These are phyloP conservation scores for Strombidium stylifer DNA, from an alignment of 73 alveolate species.

Conservation along the genomic window DNA sequence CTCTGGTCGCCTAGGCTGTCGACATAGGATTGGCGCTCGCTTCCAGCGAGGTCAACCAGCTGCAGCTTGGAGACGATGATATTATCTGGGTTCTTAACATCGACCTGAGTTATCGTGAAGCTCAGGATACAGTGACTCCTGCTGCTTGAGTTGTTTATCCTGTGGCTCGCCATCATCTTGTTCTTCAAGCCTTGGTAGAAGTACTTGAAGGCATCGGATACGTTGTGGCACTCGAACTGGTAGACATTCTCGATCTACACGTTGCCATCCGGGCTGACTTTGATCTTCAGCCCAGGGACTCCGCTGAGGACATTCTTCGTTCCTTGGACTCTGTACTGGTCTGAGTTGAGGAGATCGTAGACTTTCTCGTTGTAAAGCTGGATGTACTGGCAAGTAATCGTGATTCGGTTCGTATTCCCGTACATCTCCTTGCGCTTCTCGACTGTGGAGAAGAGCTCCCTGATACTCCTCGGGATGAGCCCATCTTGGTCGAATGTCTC, in stretches of 20 bases:
- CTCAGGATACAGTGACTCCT: slow-evolving; percentile 27
- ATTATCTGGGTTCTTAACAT: slow-evolving; percentile 44
- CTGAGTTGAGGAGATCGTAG: slow-evolving; percentile 31
- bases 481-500: slow-evolving; percentile 24
- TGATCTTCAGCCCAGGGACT: slow-evolving; percentile 21
- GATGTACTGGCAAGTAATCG: slow-evolving; percentile 25
- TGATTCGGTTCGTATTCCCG: background rate
- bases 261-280: slow-evolving; percentile 9
- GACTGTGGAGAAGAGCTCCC: slow-evolving; percentile 7
- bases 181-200: slow-evolving; percentile 24
- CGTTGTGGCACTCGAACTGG: slow-evolving; percentile 1
- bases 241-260: slow-evolving; percentile 9
- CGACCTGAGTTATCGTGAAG: slow-evolving; percentile 10
- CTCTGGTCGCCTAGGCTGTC: slow-evolving; percentile 47
- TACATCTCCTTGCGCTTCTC: background rate
- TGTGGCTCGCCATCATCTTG: slow-evolving; percentile 34
- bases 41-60: slow-evolving; percentile 77
- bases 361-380: slow-evolving; percentile 24
- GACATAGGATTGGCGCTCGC: slow-evolving; percentile 66
- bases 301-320: background rate
- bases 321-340: background rate
- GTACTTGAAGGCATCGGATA: slow-evolving; percentile 3
- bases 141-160: slow-evolving; percentile 29
- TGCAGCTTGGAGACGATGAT: slow-evolving; percentile 57
- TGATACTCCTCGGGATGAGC: slow-evolving; percentile 17